These are phyloP conservation scores for Suhomyces wounanorum DNA, from an alignment of 1,139 yeast genomes.

Conservation along the genomic window DNA sequence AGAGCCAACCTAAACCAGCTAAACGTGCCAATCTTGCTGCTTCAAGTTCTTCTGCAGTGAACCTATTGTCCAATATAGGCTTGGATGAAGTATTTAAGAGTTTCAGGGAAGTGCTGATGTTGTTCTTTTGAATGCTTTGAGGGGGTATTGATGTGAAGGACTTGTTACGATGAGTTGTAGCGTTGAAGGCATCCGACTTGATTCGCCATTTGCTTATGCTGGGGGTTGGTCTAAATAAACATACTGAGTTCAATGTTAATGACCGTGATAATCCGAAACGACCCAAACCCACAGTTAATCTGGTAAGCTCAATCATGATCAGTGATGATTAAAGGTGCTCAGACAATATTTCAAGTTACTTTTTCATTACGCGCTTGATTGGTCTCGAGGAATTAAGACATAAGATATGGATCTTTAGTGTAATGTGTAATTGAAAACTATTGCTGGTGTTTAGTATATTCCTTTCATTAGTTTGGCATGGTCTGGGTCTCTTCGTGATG, in stretches of 20 bases:
- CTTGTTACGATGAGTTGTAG: background rate
- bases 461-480: too few species aligned
- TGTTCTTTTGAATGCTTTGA: background rate
- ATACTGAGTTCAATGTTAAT: background rate
- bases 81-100: background rate
- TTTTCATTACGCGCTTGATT: conserved; percentile 1
- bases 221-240: background rate
- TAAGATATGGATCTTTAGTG: too few species aligned
- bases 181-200: background rate
- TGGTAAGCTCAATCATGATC: background rate
- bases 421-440: too few species aligned
- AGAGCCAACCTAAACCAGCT: conserved; percentile 61
- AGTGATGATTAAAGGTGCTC: background rate
- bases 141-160: background rate
- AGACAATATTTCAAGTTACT: background rate
- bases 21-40: conserved; percentile 59
- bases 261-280: background rate
- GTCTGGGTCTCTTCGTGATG: too few species aligned
- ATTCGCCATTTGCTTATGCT: background rate
- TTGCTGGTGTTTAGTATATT: too few species aligned
- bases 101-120: background rate
- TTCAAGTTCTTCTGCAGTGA: conserved; percentile 56
- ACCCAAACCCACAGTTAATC: background rate
- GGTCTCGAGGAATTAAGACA: background rate
- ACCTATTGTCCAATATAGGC: conserved; percentile 18